Evolutionary conservation across 2,329 filamentous ascomycete genomes (phyloP), one percentile per base, ranked within the genome.

Genomic region (Cercospora sesami): DNA sequence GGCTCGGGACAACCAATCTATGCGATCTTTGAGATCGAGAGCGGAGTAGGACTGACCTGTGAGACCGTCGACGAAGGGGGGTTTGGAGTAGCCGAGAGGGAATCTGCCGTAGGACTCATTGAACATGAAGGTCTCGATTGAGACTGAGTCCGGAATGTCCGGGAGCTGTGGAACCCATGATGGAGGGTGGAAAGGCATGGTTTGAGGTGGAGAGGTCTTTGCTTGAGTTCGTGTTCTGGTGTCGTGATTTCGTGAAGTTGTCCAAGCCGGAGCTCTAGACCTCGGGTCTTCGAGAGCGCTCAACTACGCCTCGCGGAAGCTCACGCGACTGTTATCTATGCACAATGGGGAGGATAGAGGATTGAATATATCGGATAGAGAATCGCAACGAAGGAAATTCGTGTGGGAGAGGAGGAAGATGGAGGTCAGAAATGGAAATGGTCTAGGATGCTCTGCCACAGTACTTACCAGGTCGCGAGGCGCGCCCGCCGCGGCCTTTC

Each of bases 21-120:
- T 86, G 23, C 91, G 85, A 66, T 89, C 83, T 61, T 85, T 86
- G 55, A 92, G 85, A 73, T 94, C 86, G 31, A 83, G 73, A 6
- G 85, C 83, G 7, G 86, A 87, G 78, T 89, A 91, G 3, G 87
- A 86, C 77, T 86, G 88, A 60, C 91, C 75, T 0, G 88, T 88
- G 33, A 94, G 73, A 18, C 91, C 92, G 75, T 91, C 94, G 36
- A 90, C 93, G 80, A 90, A 96, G 0, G 92, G 91, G 64, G 90
- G 86, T 57, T 83, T 83, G 21, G 92, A 90, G 69, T 86, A 83
- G 33, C 85, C 83, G 9, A 91, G 79, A 9, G 91, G 84, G 62
- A 82, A 79, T 58, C 92, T 87, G 39, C 91, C 91, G 75, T 92
- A 86, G 57, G 84, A 80, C 73, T 94, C 91, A 73, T 89, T 86